Percentiles rank a stretch among this genome's conserved stretches.
phyloP scores from a whole-genome alignment of 108 stramenopile species.

The Cyclotella sp. region DNA sequence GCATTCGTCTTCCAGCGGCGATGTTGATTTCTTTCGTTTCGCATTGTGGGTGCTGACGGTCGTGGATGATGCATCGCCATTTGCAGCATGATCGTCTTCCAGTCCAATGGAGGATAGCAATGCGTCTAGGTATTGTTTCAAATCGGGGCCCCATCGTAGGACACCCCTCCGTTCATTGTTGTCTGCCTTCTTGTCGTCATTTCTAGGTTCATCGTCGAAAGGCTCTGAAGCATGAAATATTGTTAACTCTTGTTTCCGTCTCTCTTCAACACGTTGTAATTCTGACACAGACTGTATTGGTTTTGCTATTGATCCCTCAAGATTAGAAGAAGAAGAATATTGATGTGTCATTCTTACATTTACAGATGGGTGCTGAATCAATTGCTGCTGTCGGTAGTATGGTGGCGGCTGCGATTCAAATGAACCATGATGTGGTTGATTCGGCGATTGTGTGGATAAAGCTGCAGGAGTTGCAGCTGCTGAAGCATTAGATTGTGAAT shows the following conservation, averaged over 20 bases:
- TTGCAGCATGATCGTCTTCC: background rate
- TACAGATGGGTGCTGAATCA: background rate
- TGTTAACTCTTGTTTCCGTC: conserved; percentile 31
- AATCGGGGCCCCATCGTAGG: conserved; percentile 43
- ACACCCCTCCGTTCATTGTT: conserved; percentile 4
- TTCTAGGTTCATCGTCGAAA: background rate
- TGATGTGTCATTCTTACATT: background rate
- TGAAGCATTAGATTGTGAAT: background rate
- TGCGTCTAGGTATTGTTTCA: conserved; percentile 28
- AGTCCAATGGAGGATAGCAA: conserved; percentile 41
- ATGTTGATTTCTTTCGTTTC: conserved; percentile 16
- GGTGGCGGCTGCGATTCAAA: background rate
- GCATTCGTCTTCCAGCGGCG: conserved; percentile 43
- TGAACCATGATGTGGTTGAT: background rate
- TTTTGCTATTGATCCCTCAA: background rate
- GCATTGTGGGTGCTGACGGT: background rate
- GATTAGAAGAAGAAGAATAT: background rate
- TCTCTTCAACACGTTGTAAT: conserved; percentile 16
- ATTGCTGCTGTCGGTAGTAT: conserved; percentile 6
- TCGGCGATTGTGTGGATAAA: background rate
- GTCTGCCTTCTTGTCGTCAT: background rate
- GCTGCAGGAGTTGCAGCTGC: conserved; percentile 5
- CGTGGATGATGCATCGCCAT: background rate
- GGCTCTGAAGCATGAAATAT: conserved; percentile 34
- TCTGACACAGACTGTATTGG: conserved; percentile 17